Conservation (phyloP, 257 asterid genomes). For the Solanum sitiens region DNA sequence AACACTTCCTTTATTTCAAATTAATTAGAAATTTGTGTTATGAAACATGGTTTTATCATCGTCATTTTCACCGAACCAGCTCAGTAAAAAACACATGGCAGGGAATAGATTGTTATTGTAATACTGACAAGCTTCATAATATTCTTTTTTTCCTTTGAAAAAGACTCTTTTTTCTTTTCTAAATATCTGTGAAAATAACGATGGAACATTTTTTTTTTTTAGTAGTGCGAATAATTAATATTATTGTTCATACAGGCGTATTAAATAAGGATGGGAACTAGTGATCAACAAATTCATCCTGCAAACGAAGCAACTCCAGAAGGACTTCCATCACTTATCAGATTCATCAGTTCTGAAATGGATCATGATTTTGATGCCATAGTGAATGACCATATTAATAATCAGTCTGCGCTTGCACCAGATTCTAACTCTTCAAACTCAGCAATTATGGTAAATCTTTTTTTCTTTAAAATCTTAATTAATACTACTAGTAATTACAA, state of each 20-base stretch:
- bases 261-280: slow-evolving; percentile 15
- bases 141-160: no score
- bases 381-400: not conserved
- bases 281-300: not conserved
- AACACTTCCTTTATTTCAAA: not conserved
- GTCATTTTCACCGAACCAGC: accelerated
- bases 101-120: not conserved
- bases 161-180: no score
- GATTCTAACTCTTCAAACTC: not conserved
- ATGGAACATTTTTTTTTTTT: no score
- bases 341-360: slow-evolving; percentile 29
- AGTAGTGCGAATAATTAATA: not conserved
- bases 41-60: not conserved
- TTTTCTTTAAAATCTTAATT: not conserved
- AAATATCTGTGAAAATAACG: no score
- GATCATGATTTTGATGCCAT: slow-evolving; percentile 45
- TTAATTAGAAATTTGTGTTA: not conserved
- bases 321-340: slow-evolving; percentile 39
- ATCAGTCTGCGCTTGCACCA: not conserved
- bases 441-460: slow-evolving; percentile 13
- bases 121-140: not conserved
- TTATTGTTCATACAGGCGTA: not conserved
- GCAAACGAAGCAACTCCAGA: slow-evolving; percentile 5
- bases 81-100: accelerated
- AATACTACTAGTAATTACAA: not conserved